phyloP scores from a whole-genome alignment of 2,329 filamentous ascomycete species.

The Fusarium siculi region DNA sequence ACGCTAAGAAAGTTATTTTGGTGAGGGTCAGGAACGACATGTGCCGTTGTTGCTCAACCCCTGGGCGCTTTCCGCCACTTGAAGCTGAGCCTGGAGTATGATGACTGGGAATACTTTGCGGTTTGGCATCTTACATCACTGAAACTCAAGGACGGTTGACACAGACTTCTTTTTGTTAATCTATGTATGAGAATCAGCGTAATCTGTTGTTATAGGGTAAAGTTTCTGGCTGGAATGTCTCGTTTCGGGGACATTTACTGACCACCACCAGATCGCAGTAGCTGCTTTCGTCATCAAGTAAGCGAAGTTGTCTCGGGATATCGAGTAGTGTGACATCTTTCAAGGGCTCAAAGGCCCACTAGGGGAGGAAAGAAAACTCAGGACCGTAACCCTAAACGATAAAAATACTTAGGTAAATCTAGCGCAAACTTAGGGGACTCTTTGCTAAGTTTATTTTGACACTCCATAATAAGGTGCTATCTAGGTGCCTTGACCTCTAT shows the following conservation, averaged over 20 bases:
- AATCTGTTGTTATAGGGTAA: not conserved
- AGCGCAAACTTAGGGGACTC: no score
- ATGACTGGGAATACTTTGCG: fast-evolving
- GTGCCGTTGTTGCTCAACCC: not conserved
- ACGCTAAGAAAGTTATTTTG: not conserved
- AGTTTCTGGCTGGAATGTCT: not conserved
- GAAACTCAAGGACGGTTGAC: not conserved
- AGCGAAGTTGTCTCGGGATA: not conserved
- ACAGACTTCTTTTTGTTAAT: not conserved
- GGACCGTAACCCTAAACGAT: no score
- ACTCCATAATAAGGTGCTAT: no score
- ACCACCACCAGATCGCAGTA: not conserved
- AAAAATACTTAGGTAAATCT: no score
- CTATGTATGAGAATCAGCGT: fast-evolving
- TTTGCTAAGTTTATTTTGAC: no score
- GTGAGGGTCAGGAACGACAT: constrained; percentile 10
- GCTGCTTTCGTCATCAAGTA: not conserved
- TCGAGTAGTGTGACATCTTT: no score
- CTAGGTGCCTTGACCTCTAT: not conserved
- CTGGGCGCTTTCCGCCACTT: not conserved
- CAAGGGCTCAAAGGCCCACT: not conserved
- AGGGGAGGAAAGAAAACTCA: no score
- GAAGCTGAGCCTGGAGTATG: not conserved
- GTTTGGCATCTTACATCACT: fast-evolving
- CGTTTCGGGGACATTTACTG: not conserved